phyloP scores from a whole-genome alignment of 345 rosid species.

The Salix viminalis region DNA sequence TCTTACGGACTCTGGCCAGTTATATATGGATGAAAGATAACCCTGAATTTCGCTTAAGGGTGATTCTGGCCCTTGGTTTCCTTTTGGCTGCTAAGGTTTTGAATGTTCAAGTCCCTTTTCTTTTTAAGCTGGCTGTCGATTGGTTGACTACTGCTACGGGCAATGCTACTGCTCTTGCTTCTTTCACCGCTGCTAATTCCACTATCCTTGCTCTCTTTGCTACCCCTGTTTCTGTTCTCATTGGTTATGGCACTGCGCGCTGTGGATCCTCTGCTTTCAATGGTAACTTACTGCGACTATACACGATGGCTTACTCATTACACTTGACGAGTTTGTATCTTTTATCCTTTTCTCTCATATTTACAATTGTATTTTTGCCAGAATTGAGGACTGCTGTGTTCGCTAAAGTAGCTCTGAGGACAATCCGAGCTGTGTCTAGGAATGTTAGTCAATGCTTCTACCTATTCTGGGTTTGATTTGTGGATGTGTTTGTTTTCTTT shows the following conservation, averaged over 20 bases:
- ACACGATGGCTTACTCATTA: neutral
- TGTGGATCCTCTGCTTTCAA: constrained; percentile 78
- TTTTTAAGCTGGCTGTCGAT: constrained; percentile 90
- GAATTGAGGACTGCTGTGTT: constrained; percentile 95
- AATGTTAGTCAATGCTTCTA: constrained; percentile 46
- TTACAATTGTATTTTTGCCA: constrained; percentile 28
- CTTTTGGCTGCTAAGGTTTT: constrained; percentile 85
- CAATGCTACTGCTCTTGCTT: constrained; percentile 46
- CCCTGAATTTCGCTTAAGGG: constrained; percentile 75
- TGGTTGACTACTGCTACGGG: constrained; percentile 68
- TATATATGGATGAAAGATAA: constrained; percentile 91
- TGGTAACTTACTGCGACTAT: constrained; percentile 34
- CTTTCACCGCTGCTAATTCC: constrained; percentile 60
- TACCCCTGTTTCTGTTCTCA: constrained; percentile 78
- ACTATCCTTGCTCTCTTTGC: constrained; percentile 56
- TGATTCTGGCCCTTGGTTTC: constrained; percentile 71
- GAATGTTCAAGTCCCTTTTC: constrained; percentile 94
- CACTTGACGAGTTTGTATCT: neutral
- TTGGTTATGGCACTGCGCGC: constrained; percentile 95
- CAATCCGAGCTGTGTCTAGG: constrained; percentile 87
- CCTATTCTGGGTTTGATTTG: neutral
- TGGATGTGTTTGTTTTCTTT: neutral
- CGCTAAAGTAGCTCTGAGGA: constrained; percentile 84
- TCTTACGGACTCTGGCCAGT: constrained; percentile 67
- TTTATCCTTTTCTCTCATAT: neutral